Evolutionary conservation across 2,329 filamentous ascomycete species (phyloP).

Genomic region (Xylariales sp.): DNA sequence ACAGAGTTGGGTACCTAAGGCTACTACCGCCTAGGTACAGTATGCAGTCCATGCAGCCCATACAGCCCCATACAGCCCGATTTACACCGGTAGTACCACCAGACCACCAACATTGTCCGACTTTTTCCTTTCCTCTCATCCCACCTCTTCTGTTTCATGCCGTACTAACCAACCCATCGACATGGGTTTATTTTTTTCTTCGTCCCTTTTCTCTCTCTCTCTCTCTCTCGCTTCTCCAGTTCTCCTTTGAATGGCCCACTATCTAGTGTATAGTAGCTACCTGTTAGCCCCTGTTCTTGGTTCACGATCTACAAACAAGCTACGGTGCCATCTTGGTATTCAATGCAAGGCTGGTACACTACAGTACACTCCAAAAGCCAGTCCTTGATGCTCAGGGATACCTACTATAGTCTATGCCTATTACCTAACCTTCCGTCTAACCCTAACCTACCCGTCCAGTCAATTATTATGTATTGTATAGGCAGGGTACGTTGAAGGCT

Average conservation of each 20-base stretch:
- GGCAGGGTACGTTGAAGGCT: too few relatives aligned
- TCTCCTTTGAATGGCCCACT: background rate
- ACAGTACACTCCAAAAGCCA: too few relatives aligned
- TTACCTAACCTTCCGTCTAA: background rate
- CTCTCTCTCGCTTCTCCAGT: background rate
- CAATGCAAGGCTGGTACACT: background rate
- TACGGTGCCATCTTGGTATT: background rate
- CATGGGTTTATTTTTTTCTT: too few relatives aligned
- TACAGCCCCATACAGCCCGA: slow-evolving; percentile 21
- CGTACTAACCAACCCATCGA: background rate
- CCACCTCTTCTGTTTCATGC: slow-evolving; percentile 21
- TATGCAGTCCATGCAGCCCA: too few relatives aligned
- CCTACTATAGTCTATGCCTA: background rate
- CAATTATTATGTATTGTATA: too few relatives aligned
- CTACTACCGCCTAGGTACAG: too few relatives aligned
- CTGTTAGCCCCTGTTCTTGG: background rate
- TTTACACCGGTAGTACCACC: slow-evolving; percentile 1
- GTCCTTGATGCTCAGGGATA: background rate
- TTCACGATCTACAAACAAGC: slow-evolving; percentile 17
- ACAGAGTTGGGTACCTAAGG: too few relatives aligned
- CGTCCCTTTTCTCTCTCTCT: background rate
- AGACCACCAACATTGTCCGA: slow-evolving; percentile 9
- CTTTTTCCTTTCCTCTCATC: slow-evolving; percentile 10
- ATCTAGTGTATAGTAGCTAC: background rate
- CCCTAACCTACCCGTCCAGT: background rate